phyloP scores from a whole-genome alignment of 176 grass and related monocot species.

The Carex kokanica region DNA sequence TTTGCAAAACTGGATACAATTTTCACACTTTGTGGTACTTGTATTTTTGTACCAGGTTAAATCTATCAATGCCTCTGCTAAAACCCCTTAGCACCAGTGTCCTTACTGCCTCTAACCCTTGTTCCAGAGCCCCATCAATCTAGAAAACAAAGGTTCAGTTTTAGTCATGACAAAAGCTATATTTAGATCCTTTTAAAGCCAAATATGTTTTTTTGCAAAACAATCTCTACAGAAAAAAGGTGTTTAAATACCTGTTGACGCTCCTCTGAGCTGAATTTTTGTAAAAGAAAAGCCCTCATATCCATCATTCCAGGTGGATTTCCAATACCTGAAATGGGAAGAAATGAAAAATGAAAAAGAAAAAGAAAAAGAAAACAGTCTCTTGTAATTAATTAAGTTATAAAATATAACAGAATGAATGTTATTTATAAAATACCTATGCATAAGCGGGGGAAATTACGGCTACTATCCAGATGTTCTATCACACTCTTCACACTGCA shows the following conservation, averaged over 20 bases:
- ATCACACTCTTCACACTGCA: slow-evolving; percentile 71
- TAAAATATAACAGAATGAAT: slow-evolving; percentile 28
- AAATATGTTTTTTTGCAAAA: background rate
- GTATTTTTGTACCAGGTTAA: slow-evolving; percentile 97
- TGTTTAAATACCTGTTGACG: slow-evolving; percentile 49
- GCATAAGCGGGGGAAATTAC: slow-evolving; percentile 76
- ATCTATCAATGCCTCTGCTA: slow-evolving; percentile 71
- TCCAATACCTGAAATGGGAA: slow-evolving; percentile 68
- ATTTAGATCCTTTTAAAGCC: background rate
- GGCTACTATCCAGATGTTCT: slow-evolving; percentile 56
- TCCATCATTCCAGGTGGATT: slow-evolving; percentile 88
- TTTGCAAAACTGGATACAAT: background rate
- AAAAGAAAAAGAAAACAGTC: slow-evolving; percentile 20
- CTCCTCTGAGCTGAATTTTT: slow-evolving; percentile 83
- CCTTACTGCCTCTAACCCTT: slow-evolving; percentile 85
- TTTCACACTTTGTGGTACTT: slow-evolving; percentile 86
- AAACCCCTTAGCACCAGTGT: slow-evolving; percentile 84
- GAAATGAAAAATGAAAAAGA: slow-evolving; percentile 7
- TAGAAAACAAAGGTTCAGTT: slow-evolving; percentile 26
- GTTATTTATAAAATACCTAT: slow-evolving; percentile 42
- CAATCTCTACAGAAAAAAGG: background rate
- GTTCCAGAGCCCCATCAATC: slow-evolving; percentile 79
- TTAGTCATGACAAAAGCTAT: background rate
- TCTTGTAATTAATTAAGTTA: slow-evolving; percentile 13
- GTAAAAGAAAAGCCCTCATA: slow-evolving; percentile 81